Conservation (phyloP, 306 rosid species). For the Crataegus laevigata region DNA sequence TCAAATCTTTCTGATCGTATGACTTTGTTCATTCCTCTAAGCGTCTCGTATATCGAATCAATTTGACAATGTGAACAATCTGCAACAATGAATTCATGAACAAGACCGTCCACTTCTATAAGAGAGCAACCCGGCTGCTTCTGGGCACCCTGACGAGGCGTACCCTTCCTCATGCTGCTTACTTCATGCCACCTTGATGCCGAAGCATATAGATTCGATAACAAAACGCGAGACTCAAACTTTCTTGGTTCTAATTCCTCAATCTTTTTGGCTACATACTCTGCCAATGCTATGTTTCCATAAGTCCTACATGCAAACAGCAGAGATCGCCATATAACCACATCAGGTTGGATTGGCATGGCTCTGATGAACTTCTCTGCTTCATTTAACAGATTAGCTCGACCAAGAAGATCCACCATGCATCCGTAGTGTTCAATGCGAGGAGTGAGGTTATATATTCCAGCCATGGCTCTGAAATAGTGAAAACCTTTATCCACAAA, state of each 20-base stretch:
- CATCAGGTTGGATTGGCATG: conserved; percentile 14
- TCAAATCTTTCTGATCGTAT: neutral
- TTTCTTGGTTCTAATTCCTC: conserved; percentile 16
- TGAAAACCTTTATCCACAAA: neutral
- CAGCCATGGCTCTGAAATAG: conserved; percentile 3
- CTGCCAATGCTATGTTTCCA: conserved; percentile 1
- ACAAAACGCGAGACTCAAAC: conserved; percentile 1
- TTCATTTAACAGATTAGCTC: conserved; percentile 15
- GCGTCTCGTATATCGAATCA: neutral
- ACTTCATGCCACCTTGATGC: conserved; percentile 19
- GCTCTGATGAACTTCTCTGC: conserved; percentile 10
- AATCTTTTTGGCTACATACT: conserved; percentile 3
- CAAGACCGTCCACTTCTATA: conserved; percentile 16
- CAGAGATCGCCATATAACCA: conserved; percentile 20
- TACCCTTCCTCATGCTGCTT: conserved; percentile 2
- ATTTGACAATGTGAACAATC: conserved; percentile 5
- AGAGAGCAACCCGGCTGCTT: conserved; percentile 21
- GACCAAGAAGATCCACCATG: conserved; percentile 24
- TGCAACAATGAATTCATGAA: conserved; percentile 10
- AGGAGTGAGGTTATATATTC: conserved; percentile 2
- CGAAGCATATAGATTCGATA: conserved; percentile 12
- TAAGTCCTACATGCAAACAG: conserved; percentile 9
- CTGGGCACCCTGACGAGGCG: neutral
- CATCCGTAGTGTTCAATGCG: conserved; percentile 14
- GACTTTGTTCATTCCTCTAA: neutral